A percentile compares a stretch with the other conserved stretches of the same genome.
Evolutionary conservation across 306 rosid genomes (phyloP).

Genomic region (Prunus armeniaca): DNA sequence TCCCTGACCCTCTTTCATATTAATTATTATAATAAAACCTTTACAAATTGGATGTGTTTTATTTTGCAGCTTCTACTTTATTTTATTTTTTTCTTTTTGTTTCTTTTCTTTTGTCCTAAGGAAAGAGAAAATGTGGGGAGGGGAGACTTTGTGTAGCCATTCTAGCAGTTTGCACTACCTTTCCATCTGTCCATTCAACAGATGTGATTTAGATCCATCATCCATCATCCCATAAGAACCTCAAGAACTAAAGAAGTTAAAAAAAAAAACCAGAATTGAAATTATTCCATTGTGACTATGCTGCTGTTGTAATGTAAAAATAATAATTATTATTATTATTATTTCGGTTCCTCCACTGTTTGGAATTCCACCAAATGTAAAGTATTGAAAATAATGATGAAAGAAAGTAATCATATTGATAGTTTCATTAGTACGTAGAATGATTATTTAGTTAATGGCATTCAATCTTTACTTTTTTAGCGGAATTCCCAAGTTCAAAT

Average conservation of each 20-base stretch:
- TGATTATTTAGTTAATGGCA: neutral
- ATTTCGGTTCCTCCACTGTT: neutral
- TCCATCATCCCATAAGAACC: neutral
- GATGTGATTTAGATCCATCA: conserved; percentile 4
- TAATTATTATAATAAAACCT: too few relatives aligned
- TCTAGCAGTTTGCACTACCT: conserved; percentile 3
- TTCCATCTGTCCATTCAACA: conserved; percentile 10
- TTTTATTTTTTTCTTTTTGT: neutral
- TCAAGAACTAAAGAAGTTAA: neutral
- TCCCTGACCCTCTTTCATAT: too few relatives aligned
- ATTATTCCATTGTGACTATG: neutral
- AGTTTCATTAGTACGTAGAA: neutral
- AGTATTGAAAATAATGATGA: neutral
- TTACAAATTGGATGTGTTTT: neutral
- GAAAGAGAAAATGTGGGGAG: neutral
- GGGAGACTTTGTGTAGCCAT: neutral
- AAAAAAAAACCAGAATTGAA: neutral
- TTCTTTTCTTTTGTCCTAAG: neutral
- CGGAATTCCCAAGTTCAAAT: too few relatives aligned
- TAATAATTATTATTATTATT: neutral
- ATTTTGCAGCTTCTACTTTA: neutral
- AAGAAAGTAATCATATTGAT: neutral
- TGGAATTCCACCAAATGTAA: neutral
- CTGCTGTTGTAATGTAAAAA: neutral
- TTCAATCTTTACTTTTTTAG: too few relatives aligned